Evolutionary conservation across 768 basidiomycete genomes (phyloP).

Genomic region (Leucocoprinus leucothites): DNA sequence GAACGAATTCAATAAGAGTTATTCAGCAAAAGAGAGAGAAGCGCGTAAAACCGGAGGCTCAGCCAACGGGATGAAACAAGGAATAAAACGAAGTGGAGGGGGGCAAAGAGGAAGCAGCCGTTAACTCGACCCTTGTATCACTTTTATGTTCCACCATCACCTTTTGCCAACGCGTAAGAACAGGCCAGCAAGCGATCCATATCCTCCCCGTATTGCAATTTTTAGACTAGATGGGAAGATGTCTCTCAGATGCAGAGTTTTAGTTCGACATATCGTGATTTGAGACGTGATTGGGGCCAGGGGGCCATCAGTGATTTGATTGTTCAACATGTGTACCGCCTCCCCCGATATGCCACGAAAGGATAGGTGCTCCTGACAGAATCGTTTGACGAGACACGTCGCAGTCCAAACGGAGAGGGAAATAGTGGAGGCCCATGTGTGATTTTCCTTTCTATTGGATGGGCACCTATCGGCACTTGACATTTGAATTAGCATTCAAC

Average conservation of each 20-base stretch:
- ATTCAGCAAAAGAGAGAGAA: not conserved
- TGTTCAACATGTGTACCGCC: not conserved
- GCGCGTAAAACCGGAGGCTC: not conserved
- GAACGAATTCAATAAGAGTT: not conserved
- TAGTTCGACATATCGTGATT: not conserved
- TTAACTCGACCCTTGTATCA: not conserved
- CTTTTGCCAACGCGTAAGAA: not conserved
- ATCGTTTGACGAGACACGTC: too few relatives aligned
- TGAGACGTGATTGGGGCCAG: constrained; percentile 2
- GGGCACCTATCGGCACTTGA: too few relatives aligned
- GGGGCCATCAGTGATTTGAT: not conserved
- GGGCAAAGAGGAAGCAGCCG: not conserved
- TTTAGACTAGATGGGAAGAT: not conserved
- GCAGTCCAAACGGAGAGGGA: too few relatives aligned
- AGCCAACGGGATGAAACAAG: not conserved
- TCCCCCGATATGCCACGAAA: not conserved
- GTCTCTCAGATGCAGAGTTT: not conserved
- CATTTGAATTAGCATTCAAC: too few relatives aligned
- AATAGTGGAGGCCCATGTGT: too few relatives aligned
- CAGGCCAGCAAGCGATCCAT: not conserved
- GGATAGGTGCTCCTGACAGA: too few relatives aligned
- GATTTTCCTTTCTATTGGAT: too few relatives aligned
- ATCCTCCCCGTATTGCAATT: not conserved
- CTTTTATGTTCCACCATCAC: not conserved
- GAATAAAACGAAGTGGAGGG: not conserved